phyloP scores from a whole-genome alignment of 495 filamentous ascomycete genomes.

The Aspergillus baeticus region DNA sequence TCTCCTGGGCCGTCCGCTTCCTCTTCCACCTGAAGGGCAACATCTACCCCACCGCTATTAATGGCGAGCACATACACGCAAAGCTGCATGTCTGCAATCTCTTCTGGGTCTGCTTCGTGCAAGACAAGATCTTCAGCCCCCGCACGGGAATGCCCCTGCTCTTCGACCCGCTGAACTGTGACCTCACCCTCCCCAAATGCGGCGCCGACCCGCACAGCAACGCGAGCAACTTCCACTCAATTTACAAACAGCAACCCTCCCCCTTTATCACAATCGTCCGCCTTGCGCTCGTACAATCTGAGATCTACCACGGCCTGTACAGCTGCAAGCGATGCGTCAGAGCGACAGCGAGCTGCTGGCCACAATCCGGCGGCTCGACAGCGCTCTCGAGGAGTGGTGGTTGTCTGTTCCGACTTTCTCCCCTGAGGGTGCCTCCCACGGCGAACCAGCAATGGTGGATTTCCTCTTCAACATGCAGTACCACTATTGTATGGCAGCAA shows the following conservation, averaged over 20 bases:
- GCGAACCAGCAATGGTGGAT: neutral
- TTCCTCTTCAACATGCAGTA: conserved; percentile 3
- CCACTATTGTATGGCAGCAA: conserved; percentile 1
- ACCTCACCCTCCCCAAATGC: conserved; percentile 21
- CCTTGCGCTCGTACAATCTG: neutral
- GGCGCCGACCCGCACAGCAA: too few species aligned
- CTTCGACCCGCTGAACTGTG: conserved; percentile 26
- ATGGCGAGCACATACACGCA: neutral
- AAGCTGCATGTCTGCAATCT: conserved; percentile 20
- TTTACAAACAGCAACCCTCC: neutral
- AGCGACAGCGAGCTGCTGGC: conserved; percentile 2
- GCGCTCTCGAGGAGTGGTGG: neutral
- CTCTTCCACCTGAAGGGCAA: conserved; percentile 3
- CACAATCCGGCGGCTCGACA: conserved; percentile 6
- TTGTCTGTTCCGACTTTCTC: neutral
- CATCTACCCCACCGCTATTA: neutral
- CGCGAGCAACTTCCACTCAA: too few species aligned
- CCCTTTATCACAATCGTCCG: neutral
- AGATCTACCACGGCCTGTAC: neutral
- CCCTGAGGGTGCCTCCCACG: neutral
- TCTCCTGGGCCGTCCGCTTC: neutral
- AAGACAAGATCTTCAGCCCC: conserved; percentile 32
- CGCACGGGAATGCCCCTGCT: conserved; percentile 24
- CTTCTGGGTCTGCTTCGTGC: conserved; percentile 33
- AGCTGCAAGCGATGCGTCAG: neutral